Conservation (phyloP, 768 basidiomycete genomes). For the Russula earlei region DNA sequence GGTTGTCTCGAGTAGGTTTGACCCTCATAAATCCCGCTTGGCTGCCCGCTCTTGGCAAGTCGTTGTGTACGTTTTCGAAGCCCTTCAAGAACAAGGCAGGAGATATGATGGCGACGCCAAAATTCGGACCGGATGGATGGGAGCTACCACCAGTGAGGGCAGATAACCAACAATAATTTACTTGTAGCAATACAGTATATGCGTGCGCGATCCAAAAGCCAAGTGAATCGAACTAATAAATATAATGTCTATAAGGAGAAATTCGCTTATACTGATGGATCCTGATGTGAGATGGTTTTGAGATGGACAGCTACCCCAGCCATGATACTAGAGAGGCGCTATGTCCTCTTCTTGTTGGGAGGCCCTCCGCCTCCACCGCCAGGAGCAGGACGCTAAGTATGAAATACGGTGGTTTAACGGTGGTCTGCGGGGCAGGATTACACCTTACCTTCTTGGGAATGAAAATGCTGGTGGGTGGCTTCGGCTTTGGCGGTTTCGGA, state of each 20-base stretch:
- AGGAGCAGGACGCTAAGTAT: conserved; percentile 4
- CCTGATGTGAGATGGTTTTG: neutral
- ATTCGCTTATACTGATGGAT: neutral
- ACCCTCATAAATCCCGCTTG: conserved; percentile 84
- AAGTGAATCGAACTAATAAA: neutral
- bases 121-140: conserved; percentile 80
- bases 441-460: conserved; percentile 22
- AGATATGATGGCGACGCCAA: conserved; percentile 65
- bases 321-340: neutral
- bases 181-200: conserved; percentile 8
- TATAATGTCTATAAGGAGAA: neutral
- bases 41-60: conserved; percentile 71
- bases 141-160: conserved; percentile 65
- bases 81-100: conserved; percentile 63
- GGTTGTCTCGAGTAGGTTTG: conserved; percentile 39
- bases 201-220: neutral
- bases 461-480: conserved; percentile 18
- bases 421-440: conserved; percentile 2
- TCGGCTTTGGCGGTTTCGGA: conserved; percentile 4
- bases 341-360: conserved; percentile 11
- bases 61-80: conserved; percentile 85
- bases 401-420: conserved; percentile 6
- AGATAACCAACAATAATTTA: conserved; percentile 12
- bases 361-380: neutral
- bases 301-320: neutral